Evolutionary conservation across 2,329 filamentous ascomycete species (phyloP).

Genomic region (Claviceps fusiformis): DNA sequence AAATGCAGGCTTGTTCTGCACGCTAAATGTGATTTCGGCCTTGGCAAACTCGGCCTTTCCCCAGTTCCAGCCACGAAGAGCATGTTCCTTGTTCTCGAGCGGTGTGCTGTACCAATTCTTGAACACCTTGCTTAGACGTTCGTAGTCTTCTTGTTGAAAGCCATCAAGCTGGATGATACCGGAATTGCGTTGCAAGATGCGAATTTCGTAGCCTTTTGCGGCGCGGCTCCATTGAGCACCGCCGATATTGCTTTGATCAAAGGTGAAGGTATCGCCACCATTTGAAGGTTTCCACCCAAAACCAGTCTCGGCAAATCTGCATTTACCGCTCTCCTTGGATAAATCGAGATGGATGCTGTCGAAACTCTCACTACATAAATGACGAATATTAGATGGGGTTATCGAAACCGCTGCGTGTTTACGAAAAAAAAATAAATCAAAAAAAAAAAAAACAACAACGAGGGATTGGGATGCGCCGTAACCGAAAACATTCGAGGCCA

Average conservation of each 20-base stretch:
- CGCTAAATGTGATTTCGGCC: constrained; percentile 88
- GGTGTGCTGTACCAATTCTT: constrained; percentile 97
- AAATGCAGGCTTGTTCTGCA: constrained; percentile 91
- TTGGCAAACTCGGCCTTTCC: constrained; percentile 96
- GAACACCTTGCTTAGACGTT: constrained; percentile 82
- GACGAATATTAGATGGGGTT: not conserved
- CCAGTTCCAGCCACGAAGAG: constrained; percentile 97
- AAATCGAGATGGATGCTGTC: constrained; percentile 95
- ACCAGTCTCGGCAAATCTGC: constrained; percentile 85
- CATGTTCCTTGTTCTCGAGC: constrained; percentile 86
- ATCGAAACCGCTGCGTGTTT: not conserved
- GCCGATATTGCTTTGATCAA: constrained; percentile 74
- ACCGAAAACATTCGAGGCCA: constrained; percentile 1
- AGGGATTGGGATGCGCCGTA: not conserved
- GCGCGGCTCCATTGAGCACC: constrained; percentile 91
- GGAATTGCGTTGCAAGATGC: constrained; percentile 72
- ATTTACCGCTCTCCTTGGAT: constrained; percentile 83
- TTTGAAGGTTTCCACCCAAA: constrained; percentile 87
- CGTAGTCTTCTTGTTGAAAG: constrained; percentile 88
- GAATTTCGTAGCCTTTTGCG: constrained; percentile 83
- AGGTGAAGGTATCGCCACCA: constrained; percentile 84
- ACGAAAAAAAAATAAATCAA: no score
- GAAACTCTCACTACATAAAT: constrained; percentile 61
- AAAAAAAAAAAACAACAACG: not conserved
- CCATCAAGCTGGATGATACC: constrained; percentile 89